Conservation (phyloP, 306 rosid species). For the Fagus sylvatica region DNA sequence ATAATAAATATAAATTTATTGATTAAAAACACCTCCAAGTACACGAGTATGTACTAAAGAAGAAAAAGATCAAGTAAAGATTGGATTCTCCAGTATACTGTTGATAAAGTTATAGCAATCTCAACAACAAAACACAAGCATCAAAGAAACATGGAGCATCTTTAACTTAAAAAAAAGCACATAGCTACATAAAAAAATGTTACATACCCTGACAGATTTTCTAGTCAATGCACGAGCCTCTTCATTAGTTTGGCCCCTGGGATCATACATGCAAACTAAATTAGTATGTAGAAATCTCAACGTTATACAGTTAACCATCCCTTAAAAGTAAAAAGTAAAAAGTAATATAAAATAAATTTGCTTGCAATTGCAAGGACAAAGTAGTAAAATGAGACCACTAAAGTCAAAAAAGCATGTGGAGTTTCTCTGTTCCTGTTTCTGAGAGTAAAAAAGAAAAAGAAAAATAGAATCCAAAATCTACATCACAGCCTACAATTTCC, state of each 20-base stretch:
- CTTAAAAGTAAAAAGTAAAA: neutral
- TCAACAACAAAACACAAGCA: neutral
- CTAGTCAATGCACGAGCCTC: slow-evolving; percentile 41
- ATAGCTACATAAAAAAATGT: neutral
- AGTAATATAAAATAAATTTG: neutral
- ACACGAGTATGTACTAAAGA: too few relatives aligned
- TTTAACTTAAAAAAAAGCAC: neutral
- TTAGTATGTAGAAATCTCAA: slow-evolving; percentile 27
- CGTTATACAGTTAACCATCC: neutral
- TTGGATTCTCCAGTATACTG: neutral
- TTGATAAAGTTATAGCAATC: neutral
- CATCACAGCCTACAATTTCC: neutral
- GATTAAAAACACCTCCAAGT: too few relatives aligned
- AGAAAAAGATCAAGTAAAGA: neutral
- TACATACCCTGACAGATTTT: slow-evolving; percentile 59
- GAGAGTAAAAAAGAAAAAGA: neutral
- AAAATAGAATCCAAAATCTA: neutral
- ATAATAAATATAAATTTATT: too few relatives aligned
- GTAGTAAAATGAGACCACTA: neutral
- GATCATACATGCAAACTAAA: slow-evolving; percentile 26
- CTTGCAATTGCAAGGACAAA: neutral
- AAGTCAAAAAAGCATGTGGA: neutral
- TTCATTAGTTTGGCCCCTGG: slow-evolving; percentile 54
- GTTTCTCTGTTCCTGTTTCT: neutral
- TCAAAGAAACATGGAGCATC: neutral